Evolutionary conservation across 1,139 yeast species (phyloP).

Genomic region (Candida pseudoviswanathii): DNA sequence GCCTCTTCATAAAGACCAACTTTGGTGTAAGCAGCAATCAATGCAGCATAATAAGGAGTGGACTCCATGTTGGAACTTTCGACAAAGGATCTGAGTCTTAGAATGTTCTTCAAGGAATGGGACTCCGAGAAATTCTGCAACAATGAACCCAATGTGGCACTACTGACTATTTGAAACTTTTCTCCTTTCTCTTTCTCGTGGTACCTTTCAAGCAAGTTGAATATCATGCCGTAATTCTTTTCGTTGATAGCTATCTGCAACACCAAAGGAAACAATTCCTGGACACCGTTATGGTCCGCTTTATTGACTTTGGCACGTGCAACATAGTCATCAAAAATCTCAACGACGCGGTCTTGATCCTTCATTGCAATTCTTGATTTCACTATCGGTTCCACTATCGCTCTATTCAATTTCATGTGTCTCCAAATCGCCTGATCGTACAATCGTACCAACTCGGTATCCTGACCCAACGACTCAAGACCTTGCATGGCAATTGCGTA

Average conservation of each 20-base stretch:
- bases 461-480: slow-evolving; percentile 59
- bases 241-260: slow-evolving; percentile 41
- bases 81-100: slow-evolving; percentile 24
- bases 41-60: slow-evolving; percentile 19
- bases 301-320: background rate
- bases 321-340: slow-evolving; percentile 22
- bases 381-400: slow-evolving; percentile 53
- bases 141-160: slow-evolving; percentile 19
- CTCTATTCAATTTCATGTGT: slow-evolving; percentile 49
- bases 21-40: slow-evolving; percentile 30
- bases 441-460: slow-evolving; percentile 53
- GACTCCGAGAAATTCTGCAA: slow-evolving; percentile 24
- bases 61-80: slow-evolving; percentile 17
- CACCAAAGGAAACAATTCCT: slow-evolving; percentile 39
- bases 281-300: slow-evolving; percentile 6
- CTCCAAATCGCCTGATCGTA: slow-evolving; percentile 50
- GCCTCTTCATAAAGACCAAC: slow-evolving; percentile 39
- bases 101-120: slow-evolving; percentile 28
- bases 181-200: slow-evolving; percentile 20
- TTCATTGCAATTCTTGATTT: slow-evolving; percentile 46
- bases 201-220: slow-evolving; percentile 43
- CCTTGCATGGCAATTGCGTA: slow-evolving; percentile 68
- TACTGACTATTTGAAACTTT: slow-evolving; percentile 20
- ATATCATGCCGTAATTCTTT: no score
- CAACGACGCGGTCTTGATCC: slow-evolving; percentile 43